phyloP scores from a whole-genome alignment of 2,329 filamentous ascomycete genomes.

The Sarocladium kiliense region DNA sequence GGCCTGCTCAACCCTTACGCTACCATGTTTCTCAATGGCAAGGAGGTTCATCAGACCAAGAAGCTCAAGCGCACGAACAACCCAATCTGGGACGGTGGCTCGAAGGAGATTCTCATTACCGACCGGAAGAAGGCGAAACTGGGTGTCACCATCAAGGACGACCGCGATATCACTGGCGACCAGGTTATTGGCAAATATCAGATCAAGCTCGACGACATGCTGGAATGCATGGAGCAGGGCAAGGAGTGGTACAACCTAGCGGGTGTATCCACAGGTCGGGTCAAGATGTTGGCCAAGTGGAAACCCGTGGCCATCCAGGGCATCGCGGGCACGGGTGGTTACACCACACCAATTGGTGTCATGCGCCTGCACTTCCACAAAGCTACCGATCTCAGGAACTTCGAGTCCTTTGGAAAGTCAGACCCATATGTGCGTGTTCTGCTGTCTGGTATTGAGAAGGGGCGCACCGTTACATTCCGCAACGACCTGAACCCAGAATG shows the following conservation, averaged over 20 bases:
- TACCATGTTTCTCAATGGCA: slow-evolving; percentile 81
- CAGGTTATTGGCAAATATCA: slow-evolving; percentile 87
- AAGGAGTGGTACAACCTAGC: slow-evolving; percentile 94
- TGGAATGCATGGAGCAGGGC: slow-evolving; percentile 85
- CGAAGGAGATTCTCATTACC: slow-evolving; percentile 91
- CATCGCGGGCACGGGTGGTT: slow-evolving; percentile 75
- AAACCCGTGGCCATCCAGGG: slow-evolving; percentile 87
- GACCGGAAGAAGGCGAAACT: slow-evolving; percentile 87
- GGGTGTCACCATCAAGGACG: slow-evolving; percentile 91
- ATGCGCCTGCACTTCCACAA: slow-evolving; percentile 89
- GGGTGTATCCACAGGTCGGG: slow-evolving; percentile 75
- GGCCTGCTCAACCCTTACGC: slow-evolving; percentile 91
- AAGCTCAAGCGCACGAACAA: slow-evolving; percentile 97
- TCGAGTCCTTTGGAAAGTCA: slow-evolving; percentile 94
- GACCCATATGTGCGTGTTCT: slow-evolving; percentile 90
- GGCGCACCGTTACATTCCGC: slow-evolving; percentile 87
- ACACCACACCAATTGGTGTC: slow-evolving; percentile 89
- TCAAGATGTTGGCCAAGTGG: slow-evolving; percentile 90
- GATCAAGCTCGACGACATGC: slow-evolving; percentile 90
- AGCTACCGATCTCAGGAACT: slow-evolving; percentile 78
- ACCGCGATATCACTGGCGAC: slow-evolving; percentile 78
- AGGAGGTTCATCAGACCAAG: slow-evolving; percentile 82
- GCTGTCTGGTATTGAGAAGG: slow-evolving; percentile 85
- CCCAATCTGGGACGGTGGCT: slow-evolving; percentile 89
- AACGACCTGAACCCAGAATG: slow-evolving; percentile 94